Conservation (phyloP, 805 yeast genomes). For the Starmera pachycereana region DNA sequence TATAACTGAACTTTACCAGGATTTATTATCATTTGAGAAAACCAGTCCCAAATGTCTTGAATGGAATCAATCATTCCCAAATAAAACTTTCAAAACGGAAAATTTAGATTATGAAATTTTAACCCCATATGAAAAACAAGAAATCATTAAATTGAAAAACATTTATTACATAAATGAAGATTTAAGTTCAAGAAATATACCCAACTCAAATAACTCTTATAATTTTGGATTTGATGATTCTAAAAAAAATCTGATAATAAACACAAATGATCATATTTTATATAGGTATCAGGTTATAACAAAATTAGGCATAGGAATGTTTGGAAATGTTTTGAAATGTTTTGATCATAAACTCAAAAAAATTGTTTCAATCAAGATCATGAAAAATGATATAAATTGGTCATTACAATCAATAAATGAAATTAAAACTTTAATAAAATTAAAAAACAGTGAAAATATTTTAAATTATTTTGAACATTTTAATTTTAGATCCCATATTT, state of each 20-base stretch:
- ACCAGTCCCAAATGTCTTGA: constrained; percentile 4
- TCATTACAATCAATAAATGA: constrained; percentile 72
- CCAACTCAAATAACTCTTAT: constrained; percentile 22
- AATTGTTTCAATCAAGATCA: constrained; percentile 64
- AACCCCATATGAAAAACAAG: constrained; percentile 51
- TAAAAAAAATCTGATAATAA: constrained; percentile 48
- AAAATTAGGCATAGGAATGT: constrained; percentile 67
- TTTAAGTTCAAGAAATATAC: constrained; percentile 1
- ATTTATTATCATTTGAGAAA: constrained; percentile 6
- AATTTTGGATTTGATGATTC: constrained; percentile 70
- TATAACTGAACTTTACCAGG: constrained; percentile 3
- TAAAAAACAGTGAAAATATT: constrained; percentile 24
- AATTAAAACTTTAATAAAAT: constrained; percentile 49
- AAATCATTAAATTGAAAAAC: constrained; percentile 37
- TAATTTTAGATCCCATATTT: constrained; percentile 72
- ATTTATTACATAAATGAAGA: constrained; percentile 40
- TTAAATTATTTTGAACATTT: constrained; percentile 58
- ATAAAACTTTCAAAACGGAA: constrained; percentile 1
- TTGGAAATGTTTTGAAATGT: constrained; percentile 69
- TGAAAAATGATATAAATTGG: constrained; percentile 65
- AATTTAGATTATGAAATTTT: constrained; percentile 15
- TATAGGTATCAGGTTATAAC: constrained; percentile 57
- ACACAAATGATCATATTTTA: constrained; percentile 60
- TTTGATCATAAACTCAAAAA: constrained; percentile 51
- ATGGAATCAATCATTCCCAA: constrained; percentile 2